Conservation (phyloP, 2,329 filamentous ascomycete species). For the Aureobasidium leucospermi region DNA sequence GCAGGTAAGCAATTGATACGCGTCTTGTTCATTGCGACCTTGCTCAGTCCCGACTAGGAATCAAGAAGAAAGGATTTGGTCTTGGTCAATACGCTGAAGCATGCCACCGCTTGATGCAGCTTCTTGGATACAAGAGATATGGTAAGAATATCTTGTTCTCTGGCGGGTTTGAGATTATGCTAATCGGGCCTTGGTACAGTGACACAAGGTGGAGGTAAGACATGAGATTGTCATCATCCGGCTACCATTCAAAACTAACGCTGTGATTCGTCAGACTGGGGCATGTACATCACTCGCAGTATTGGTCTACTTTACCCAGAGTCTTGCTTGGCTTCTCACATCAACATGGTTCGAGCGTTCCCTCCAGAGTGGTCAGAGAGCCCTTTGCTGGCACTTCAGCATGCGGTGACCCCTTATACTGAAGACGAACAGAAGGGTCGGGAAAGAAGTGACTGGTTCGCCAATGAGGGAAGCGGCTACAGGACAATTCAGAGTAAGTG, state of each 20-base stretch:
- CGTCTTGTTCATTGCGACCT: background rate
- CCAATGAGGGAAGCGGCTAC: constrained; percentile 51
- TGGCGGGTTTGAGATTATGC: background rate
- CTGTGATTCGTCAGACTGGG: constrained; percentile 50
- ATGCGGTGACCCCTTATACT: constrained; percentile 48
- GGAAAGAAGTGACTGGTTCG: constrained; percentile 51
- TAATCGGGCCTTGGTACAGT: constrained; percentile 17
- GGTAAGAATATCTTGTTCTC: constrained; percentile 23
- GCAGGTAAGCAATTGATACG: constrained; percentile 1
- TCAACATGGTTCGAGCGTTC: constrained; percentile 50
- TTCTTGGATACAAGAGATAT: constrained; percentile 58
- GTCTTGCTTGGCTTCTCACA: constrained; percentile 52
- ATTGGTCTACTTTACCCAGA: constrained; percentile 54
- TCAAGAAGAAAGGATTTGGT: constrained; percentile 50
- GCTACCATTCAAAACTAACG: background rate
- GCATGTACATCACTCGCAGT: constrained; percentile 55
- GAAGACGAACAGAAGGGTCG: constrained; percentile 45
- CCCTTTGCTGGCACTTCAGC: constrained; percentile 52
- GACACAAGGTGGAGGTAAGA: constrained; percentile 47
- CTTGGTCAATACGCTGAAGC: constrained; percentile 56
- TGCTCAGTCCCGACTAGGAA: constrained; percentile 22
- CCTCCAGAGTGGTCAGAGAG: constrained; percentile 45
- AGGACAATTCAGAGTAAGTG: constrained; percentile 43
- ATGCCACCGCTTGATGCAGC: constrained; percentile 60
- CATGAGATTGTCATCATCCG: background rate